Base-by-base conservation (phyloP, 129 eudicot species). In the Cynara cardunculus region DNA sequence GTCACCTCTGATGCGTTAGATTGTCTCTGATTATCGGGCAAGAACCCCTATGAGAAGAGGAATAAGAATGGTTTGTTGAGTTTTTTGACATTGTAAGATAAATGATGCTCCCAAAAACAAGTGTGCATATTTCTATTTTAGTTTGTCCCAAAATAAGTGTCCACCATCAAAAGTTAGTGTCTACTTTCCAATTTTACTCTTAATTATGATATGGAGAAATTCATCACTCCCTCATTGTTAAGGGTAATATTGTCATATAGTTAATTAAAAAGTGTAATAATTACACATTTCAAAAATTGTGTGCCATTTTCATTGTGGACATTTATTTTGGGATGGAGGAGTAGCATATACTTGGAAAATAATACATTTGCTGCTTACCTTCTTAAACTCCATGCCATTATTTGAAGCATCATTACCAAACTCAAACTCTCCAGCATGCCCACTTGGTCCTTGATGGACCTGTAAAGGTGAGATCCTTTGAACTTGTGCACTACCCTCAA, bases 401-500 rank as follows among this genome's bases (percentile, higher is more conserved):
- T 46, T 67, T 13, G 87, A 62, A 76, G 53, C 76, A 82, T 76
- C 77, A 59, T 37, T 39, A 62, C 46, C 66, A 66, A 70, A 74
- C 73, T 64, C 74, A 62, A 73, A 78, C 72, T 82, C 85, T 27
- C 72, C 84, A 73, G 73, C 79, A 68, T 41, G 35, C 76, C 61
- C 81, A 73, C 59, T 49, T 70, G 34, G 62, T 72, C 78, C 83
- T 61, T 77, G 87, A 82, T 75, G 81, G 21, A 44, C 83, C 73
- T 78, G 79, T 78, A 81, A 78, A 49, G 84, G 84, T 69, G 88
- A 73, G 75, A 80, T 75, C 66, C 86, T 83, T 65, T 78, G 90
- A 80, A 81, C 74, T 65, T 56, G 78, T 69, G 74, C 87, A 74
- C 76, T 72, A 72, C 76, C 80, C 41, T 84, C 91, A 21, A 53